A percentile compares a stretch with the other conserved stretches of the same genome.
phyloP scores from a whole-genome alignment of 2,329 filamentous ascomycete genomes.

The Hymenotorrendiella dingleyae region DNA sequence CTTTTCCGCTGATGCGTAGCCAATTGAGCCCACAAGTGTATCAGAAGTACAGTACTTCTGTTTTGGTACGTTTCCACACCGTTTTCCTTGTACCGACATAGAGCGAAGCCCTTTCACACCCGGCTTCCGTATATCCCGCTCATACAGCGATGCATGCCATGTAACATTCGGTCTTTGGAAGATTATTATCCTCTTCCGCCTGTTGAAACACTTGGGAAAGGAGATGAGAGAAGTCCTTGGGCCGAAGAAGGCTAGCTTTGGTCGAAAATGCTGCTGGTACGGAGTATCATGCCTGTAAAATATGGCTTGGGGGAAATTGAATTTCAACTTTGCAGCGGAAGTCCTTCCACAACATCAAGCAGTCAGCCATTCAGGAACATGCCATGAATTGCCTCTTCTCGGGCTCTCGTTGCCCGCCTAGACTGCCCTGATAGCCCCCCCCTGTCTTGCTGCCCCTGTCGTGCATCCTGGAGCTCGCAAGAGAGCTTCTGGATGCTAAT shows the following conservation, averaged over 20 bases:
- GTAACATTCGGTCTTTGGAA: no score
- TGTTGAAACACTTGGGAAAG: neutral
- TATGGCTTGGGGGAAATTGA: no score
- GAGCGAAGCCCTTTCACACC: neutral
- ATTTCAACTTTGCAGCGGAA: constrained; percentile 24
- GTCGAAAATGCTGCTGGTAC: no score
- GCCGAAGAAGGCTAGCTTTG: constrained; percentile 6
- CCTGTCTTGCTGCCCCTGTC: constrained; percentile 2
- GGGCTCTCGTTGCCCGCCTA: neutral
- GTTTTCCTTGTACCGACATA: constrained; percentile 1
- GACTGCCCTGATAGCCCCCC: neutral
- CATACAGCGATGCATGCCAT: constrained; percentile 5
- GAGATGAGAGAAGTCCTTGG: constrained; percentile 2
- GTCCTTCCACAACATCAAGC: constrained; percentile 15
- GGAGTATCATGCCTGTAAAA: constrained; percentile 2
- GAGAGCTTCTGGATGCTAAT: neutral
- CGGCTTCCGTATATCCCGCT: constrained; percentile 5
- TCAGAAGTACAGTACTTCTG: constrained; percentile 4
- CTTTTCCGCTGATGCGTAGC: constrained; percentile 19
- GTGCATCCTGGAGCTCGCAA: neutral
- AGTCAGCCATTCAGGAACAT: constrained; percentile 10
- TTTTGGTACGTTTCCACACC: neutral
- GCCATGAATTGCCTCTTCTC: constrained; percentile 19
- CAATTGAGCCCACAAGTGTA: constrained; percentile 11
- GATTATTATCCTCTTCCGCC: no score